Conservation (phyloP, 2,329 filamentous ascomycete genomes). For the Aspergillus nomiae region DNA sequence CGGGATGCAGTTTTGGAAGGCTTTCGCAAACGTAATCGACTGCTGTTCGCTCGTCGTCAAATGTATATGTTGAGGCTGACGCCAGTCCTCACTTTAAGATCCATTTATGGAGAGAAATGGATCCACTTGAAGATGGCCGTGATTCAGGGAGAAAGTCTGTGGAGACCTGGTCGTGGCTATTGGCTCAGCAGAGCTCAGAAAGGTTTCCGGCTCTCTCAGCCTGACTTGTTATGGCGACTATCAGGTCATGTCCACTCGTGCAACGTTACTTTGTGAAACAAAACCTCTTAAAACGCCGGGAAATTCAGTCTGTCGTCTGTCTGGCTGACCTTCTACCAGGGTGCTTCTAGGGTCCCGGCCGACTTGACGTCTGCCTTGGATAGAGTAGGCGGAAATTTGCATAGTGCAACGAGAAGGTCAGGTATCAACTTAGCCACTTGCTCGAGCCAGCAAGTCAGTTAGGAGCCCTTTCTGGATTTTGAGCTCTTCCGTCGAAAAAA, state of each 20-base stretch:
- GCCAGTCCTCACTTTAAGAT: constrained; percentile 8
- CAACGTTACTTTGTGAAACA: constrained; percentile 45
- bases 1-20: constrained; percentile 20
- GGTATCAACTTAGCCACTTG: constrained; percentile 24
- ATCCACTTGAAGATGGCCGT: constrained; percentile 10
- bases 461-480: not conserved
- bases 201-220: constrained; percentile 16
- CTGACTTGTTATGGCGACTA: constrained; percentile 27
- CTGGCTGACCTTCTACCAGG: constrained; percentile 23
- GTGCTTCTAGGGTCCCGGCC: constrained; percentile 18
- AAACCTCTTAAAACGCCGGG: constrained; percentile 32
- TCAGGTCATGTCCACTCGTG: constrained; percentile 33
- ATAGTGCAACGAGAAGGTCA: constrained; percentile 30
- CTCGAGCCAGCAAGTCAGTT: constrained; percentile 9
- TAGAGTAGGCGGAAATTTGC: constrained; percentile 34
- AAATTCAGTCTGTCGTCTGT: constrained; percentile 18
- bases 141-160: constrained; percentile 10
- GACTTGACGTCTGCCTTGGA: constrained; percentile 23
- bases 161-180: constrained; percentile 14
- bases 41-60: constrained; percentile 23
- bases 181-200: constrained; percentile 17
- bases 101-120: constrained; percentile 2
- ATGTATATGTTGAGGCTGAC: constrained; percentile 1
- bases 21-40: constrained; percentile 36
- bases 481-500: constrained; percentile 13